A percentile compares a stretch with the other conserved stretches of the same genome.
These are phyloP conservation scores for Plasmodium berghei DNA, from an alignment of 169 alveolate genomes.

Conservation along the genomic window DNA sequence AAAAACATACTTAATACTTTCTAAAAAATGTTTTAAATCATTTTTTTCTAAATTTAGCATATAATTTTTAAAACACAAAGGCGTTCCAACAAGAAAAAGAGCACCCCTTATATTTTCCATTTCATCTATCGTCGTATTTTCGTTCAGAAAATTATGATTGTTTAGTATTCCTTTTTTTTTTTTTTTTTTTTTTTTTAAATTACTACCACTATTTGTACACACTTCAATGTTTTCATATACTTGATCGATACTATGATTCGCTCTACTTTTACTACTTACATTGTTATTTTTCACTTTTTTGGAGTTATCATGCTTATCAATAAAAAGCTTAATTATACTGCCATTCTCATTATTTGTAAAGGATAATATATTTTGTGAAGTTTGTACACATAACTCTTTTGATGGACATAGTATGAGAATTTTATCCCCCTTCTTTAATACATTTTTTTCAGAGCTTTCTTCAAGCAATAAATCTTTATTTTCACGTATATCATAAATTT, in stretches of 20 bases:
- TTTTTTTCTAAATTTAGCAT: conserved; percentile 40
- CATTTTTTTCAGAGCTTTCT: conserved; percentile 9
- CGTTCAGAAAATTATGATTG: not conserved
- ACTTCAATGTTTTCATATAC: not conserved
- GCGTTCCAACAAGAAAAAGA: conserved; percentile 69
- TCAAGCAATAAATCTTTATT: conserved; percentile 43
- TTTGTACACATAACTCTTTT: conserved; percentile 71
- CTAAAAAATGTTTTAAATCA: conserved; percentile 28
- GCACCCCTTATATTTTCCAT: not conserved
- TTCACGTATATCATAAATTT: conserved; percentile 48
- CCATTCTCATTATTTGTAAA: conserved; percentile 25
- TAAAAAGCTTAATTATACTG: conserved; percentile 37
- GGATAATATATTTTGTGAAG: conserved; percentile 44
- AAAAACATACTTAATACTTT: conserved; percentile 65
- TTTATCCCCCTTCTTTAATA: conserved; percentile 49
- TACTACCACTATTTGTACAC: not conserved
- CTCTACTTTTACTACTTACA: not conserved
- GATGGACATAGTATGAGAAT: conserved; percentile 64
- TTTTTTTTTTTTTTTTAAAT: not conserved
- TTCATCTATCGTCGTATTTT: not conserved
- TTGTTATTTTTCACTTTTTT: not conserved
- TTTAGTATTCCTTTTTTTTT: not conserved
- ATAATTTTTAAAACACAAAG: conserved; percentile 45
- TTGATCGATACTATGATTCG: not conserved
- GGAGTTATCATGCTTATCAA: conserved; percentile 18